These are phyloP conservation scores for Corynespora cassiicola DNA, from an alignment of 2,329 filamentous ascomycete genomes.

Conservation along the genomic window DNA sequence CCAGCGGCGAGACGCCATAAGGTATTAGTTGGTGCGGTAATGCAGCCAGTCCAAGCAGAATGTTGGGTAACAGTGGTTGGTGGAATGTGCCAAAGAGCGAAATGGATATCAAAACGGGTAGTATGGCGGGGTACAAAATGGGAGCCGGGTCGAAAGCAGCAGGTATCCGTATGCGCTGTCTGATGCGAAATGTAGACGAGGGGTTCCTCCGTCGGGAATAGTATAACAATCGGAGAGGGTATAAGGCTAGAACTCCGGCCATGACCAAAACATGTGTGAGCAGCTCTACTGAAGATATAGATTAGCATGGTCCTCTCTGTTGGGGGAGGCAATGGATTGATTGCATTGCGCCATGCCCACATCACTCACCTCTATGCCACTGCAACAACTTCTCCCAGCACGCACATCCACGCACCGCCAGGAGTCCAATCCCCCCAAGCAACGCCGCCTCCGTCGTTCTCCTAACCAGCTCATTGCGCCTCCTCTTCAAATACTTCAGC, in stretches of 20 bases:
- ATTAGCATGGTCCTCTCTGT: too few relatives aligned
- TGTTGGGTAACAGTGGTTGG: slow-evolving; percentile 74
- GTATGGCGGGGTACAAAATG: slow-evolving; percentile 80
- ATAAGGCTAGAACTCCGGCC: slow-evolving; percentile 36
- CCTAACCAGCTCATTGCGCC: slow-evolving; percentile 88
- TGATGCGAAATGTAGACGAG: slow-evolving; percentile 34
- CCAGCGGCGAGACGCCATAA: slow-evolving; percentile 61
- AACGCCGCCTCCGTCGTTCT: slow-evolving; percentile 62
- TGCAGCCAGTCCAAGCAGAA: slow-evolving; percentile 80
- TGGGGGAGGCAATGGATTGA: too few relatives aligned
- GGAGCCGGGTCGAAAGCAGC: slow-evolving; percentile 88
- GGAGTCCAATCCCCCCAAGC: slow-evolving; percentile 58
- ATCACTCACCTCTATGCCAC: slow-evolving; percentile 49
- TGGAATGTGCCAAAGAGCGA: slow-evolving; percentile 71
- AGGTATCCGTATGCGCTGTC: slow-evolving; percentile 67
- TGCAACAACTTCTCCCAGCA: slow-evolving; percentile 40
- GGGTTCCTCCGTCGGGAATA: slow-evolving; percentile 33
- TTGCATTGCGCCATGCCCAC: background rate
- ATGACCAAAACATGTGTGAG: slow-evolving; percentile 46
- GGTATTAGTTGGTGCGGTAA: slow-evolving; percentile 78
- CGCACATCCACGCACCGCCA: slow-evolving; percentile 50
- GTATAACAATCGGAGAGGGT: slow-evolving; percentile 47
- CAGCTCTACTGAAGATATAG: slow-evolving; percentile 45
- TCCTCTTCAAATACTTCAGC: slow-evolving; percentile 79
- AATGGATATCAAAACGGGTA: slow-evolving; percentile 79